Evolutionary conservation across 768 basidiomycete species (phyloP), one percentile per base, ranked within the genome.

Genomic region (Mycena crocata): DNA sequence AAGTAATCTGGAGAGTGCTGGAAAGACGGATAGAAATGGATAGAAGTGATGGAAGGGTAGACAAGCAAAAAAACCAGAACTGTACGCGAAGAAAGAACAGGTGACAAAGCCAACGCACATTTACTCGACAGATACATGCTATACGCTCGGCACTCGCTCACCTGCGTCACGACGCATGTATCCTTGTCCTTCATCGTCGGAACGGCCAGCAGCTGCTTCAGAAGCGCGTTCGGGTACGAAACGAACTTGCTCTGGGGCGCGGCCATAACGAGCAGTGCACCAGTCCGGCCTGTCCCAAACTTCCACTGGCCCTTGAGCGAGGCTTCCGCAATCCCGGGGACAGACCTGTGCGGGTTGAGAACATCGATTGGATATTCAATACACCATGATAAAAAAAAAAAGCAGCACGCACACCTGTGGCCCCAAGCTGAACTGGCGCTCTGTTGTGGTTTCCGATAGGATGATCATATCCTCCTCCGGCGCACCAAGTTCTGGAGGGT

Each of bases 241-340:
- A 77, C 32, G 26, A 69, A 69, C 3, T 60, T 62, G 34, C 60
- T 73, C 14, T 73, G 76, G 8, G 80, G 79, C 17, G 34, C 61
- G 45, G 68, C 67, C 78, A 81, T 81, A 67, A 80, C 67, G 10
- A 81, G 64, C 32, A 82, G 61, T n/a, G 80, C 80, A 4, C 75
- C 78, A 2, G 76, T 78, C 49, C 68, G 74, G 12, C 45, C 54
- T 21, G 23, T 57, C 9, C 74, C 73, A 61, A 80, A 81, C 39
- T 77, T 72, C 79, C 80, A 81, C 30, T 73, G 71, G 5, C 75
- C 79, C 44, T 77, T 77, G 65, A 82, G 30, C 23, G 78, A 73
- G 0, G 78, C 78, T 10, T 63, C 72, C 0, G 71, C 77, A 40
- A 81, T 21, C 4, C 76, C 78, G 3, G 76, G 6, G 24, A 72